phyloP scores from a whole-genome alignment of 2,329 filamentous ascomycete genomes.

The Colletotrichum cuscutae region DNA sequence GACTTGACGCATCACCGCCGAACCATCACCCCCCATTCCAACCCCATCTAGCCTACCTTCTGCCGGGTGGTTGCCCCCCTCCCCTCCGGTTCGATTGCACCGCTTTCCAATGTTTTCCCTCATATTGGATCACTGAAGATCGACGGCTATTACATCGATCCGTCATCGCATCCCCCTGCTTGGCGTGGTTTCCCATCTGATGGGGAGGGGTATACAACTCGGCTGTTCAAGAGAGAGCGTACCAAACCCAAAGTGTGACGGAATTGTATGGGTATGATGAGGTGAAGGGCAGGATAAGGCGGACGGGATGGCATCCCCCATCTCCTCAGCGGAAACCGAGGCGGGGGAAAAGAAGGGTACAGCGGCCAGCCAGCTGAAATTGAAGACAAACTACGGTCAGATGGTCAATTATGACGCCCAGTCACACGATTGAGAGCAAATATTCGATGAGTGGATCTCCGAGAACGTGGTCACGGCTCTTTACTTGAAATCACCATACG shows the following conservation, averaged over 20 bases:
- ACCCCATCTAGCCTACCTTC: neutral
- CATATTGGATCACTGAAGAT: neutral
- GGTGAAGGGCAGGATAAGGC: neutral
- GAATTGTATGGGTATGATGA: neutral
- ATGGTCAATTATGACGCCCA: neutral
- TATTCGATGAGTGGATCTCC: neutral
- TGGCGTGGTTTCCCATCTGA: neutral
- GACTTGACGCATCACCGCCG: neutral
- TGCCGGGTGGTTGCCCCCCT: neutral
- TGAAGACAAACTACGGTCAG: neutral
- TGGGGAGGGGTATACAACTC: neutral
- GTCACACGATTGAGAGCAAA: neutral
- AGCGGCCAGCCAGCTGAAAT: neutral
- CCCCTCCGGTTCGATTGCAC: slow-evolving; percentile 1
- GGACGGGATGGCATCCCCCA: neutral
- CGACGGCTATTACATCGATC: neutral
- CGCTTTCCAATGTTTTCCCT: neutral
- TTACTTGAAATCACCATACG: neutral
- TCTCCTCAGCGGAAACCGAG: neutral
- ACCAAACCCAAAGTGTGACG: neutral
- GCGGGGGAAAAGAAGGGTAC: neutral
- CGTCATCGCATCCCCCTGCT: slow-evolving; percentile 6
- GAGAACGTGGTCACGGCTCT: neutral
- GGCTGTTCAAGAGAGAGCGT: neutral
- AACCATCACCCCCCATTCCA: neutral